phyloP scores from a whole-genome alignment of 1,284 basidiomycete species.

The Anthracocystis setariae region DNA sequence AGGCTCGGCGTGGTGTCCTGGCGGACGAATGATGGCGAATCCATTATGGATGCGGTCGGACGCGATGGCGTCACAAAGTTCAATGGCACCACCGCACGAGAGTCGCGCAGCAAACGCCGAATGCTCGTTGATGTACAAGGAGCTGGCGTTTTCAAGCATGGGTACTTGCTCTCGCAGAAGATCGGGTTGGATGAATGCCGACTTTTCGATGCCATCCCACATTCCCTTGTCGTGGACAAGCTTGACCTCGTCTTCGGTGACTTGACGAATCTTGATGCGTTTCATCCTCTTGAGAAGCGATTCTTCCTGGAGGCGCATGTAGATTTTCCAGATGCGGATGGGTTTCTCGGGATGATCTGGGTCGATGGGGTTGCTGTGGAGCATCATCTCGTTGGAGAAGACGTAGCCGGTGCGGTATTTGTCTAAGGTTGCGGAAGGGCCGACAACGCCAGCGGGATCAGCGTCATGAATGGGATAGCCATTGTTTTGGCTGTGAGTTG shows the following conservation, averaged over 20 bases:
- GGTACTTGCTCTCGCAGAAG: conserved; percentile 72
- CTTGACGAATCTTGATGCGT: conserved; percentile 79
- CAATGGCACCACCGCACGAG: conserved; percentile 93
- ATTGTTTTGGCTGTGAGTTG: conserved; percentile 6
- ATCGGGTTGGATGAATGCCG: conserved; percentile 69
- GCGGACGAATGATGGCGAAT: conserved; percentile 94
- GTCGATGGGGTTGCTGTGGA: conserved; percentile 73
- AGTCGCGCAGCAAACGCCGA: conserved; percentile 86
- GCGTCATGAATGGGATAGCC: not conserved
- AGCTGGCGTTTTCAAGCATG: conserved; percentile 78
- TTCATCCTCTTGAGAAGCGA: conserved; percentile 78
- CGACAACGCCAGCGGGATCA: not conserved
- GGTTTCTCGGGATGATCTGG: conserved; percentile 87
- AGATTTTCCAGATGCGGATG: conserved; percentile 83
- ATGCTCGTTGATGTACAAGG: conserved; percentile 87
- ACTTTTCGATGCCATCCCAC: conserved; percentile 87
- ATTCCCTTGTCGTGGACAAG: conserved; percentile 89
- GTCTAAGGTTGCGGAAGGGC: conserved; percentile 6
- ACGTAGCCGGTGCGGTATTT: conserved; percentile 76
- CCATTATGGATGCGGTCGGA: conserved; percentile 82
- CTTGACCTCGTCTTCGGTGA: conserved; percentile 79
- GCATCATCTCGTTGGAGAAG: conserved; percentile 86
- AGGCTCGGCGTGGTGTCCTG: conserved; percentile 98
- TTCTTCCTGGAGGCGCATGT: conserved; percentile 67
- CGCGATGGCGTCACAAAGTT: conserved; percentile 87